phyloP scores from a whole-genome alignment of 1,139 yeast genomes.

The Casaregolazyma lundiana region DNA sequence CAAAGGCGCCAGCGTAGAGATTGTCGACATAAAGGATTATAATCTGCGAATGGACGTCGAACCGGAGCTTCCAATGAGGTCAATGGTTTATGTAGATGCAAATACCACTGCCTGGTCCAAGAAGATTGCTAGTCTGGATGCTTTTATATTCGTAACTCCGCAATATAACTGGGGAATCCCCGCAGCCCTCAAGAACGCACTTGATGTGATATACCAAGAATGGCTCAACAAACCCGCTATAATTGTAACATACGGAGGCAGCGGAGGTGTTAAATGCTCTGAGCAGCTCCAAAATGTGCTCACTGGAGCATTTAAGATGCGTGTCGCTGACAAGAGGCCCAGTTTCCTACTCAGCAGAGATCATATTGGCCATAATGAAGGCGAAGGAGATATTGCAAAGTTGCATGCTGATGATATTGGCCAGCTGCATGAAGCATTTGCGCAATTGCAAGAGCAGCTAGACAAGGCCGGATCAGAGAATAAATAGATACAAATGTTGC shows the following conservation, averaged over 20 bases:
- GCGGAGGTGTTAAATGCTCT: slow-evolving; percentile 27
- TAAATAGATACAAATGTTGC: no score
- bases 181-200: slow-evolving; percentile 34
- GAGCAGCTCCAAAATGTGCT: neutral
- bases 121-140: slow-evolving; percentile 21
- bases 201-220: slow-evolving; percentile 32
- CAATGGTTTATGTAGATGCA: slow-evolving; percentile 19
- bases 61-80: neutral
- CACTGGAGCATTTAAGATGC: neutral
- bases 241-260: slow-evolving; percentile 31
- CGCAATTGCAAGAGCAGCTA: neutral
- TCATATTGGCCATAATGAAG: neutral
- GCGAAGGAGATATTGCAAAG: neutral
- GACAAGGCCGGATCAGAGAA: no score
- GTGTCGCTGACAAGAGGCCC: neutral
- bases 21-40: neutral
- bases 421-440: neutral
- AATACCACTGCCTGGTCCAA: slow-evolving; percentile 23
- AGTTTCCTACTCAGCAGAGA: neutral
- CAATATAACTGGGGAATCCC: slow-evolving; percentile 36
- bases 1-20: neutral
- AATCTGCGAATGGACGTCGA: neutral
- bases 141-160: slow-evolving; percentile 32
- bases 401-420: neutral
- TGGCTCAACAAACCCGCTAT: slow-evolving; percentile 32